phyloP scores from a whole-genome alignment of 768 basidiomycete genomes.

The Amanita jacksonii region DNA sequence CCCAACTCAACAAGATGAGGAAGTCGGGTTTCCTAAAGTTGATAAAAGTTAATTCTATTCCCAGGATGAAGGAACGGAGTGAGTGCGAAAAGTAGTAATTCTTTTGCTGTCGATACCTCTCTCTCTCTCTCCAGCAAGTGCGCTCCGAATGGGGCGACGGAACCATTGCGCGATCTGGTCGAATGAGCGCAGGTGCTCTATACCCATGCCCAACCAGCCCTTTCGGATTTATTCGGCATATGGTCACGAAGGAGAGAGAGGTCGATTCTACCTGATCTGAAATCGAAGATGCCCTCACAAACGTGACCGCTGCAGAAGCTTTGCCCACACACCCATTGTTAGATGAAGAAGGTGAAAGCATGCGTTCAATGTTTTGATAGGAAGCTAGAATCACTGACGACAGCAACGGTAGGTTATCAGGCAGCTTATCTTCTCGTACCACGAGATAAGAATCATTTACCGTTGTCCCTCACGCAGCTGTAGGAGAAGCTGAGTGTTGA shows the following conservation, averaged over 20 bases:
- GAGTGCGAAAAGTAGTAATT: constrained; percentile 1
- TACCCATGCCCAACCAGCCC: too few relatives aligned
- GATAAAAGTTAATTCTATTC: constrained; percentile 1
- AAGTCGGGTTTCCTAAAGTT: neutral
- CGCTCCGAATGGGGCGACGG: constrained; percentile 2
- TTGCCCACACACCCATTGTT: neutral
- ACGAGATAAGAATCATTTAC: constrained; percentile 1
- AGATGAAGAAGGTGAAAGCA: constrained; percentile 3
- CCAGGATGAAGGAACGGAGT: constrained; percentile 8
- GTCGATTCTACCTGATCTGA: too few relatives aligned
- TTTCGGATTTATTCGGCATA: too few relatives aligned
- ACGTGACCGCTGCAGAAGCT: neutral
- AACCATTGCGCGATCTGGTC: constrained; percentile 2
- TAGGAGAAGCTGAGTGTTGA: neutral
- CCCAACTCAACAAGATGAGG: neutral
- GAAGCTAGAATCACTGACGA: constrained; percentile 7
- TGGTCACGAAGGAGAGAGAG: too few relatives aligned
- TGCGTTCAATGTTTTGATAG: constrained; percentile 8
- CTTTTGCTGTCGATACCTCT: neutral
- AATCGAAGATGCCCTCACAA: constrained; percentile 1
- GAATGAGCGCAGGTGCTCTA: neutral
- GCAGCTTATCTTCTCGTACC: constrained; percentile 7
- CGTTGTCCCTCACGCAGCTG: constrained; percentile 3
- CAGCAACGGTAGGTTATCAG: constrained; percentile 7
- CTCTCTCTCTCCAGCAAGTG: neutral